Conservation (phyloP, 2,329 filamentous ascomycete genomes). For the Fusarium sp. region DNA sequence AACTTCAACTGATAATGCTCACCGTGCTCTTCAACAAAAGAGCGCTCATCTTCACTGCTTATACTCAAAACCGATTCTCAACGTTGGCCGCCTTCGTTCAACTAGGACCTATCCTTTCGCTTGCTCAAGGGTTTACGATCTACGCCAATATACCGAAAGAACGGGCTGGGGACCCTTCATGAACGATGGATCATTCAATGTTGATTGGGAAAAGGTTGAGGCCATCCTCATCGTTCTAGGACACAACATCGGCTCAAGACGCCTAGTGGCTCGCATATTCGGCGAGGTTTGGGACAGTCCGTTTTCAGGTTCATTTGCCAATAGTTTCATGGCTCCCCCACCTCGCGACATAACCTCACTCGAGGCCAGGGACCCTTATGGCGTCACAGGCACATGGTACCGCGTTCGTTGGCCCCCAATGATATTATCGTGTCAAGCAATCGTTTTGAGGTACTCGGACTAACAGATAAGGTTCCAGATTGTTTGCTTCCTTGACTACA, state of each 20-base stretch:
- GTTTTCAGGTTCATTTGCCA: conserved; percentile 67
- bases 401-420: conserved; percentile 59
- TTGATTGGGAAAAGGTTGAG: conserved; percentile 86
- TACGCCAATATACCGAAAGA: conserved; percentile 72
- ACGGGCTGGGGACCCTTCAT: conserved; percentile 79
- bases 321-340: conserved; percentile 59
- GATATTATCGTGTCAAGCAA: neutral
- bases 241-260: conserved; percentile 68
- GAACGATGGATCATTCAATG: conserved; percentile 68
- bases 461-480: conserved; percentile 49
- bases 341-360: conserved; percentile 56
- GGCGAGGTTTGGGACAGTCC: conserved; percentile 65
- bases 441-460: neutral
- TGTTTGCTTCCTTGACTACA: conserved; percentile 71
- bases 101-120: conserved; percentile 69
- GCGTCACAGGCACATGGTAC: conserved; percentile 77
- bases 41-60: conserved; percentile 78
- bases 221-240: conserved; percentile 77
- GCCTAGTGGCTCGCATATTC: conserved; percentile 60
- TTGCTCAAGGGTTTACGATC: conserved; percentile 77
- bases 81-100: conserved; percentile 51
- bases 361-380: conserved; percentile 74
- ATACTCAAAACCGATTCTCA: conserved; percentile 70
- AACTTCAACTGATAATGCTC: conserved; percentile 13
- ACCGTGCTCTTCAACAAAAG: conserved; percentile 63